Evolutionary conservation across 2,329 filamentous ascomycete species (phyloP).

Genomic region (Emergomyces orientalis): DNA sequence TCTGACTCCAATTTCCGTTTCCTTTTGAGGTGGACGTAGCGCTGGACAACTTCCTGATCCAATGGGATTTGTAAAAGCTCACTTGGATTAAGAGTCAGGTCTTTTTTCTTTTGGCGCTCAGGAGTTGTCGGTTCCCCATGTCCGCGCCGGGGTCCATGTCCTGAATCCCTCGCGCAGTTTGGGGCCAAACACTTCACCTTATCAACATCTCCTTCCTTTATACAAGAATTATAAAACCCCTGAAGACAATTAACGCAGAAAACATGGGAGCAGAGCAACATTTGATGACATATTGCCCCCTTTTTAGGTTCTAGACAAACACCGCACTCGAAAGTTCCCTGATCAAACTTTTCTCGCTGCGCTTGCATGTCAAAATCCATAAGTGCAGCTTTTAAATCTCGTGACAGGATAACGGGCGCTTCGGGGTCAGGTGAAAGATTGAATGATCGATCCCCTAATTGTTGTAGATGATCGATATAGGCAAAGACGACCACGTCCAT

Average conservation of each 20-base stretch:
- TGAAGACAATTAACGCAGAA: slow-evolving; percentile 83
- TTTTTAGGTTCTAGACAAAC: slow-evolving; percentile 91
- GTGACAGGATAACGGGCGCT: slow-evolving; percentile 40
- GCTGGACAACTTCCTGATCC: slow-evolving; percentile 61
- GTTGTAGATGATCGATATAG: slow-evolving; percentile 53
- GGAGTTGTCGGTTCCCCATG: slow-evolving; percentile 19
- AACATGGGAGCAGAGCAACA: slow-evolving; percentile 78
- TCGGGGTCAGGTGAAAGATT: slow-evolving; percentile 35
- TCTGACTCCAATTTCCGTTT: slow-evolving; percentile 89
- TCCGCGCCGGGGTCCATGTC: slow-evolving; percentile 19
- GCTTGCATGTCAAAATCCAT: slow-evolving; percentile 70
- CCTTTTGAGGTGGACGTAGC: slow-evolving; percentile 83
- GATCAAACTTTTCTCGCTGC: slow-evolving; percentile 65
- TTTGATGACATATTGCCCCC: slow-evolving; percentile 67
- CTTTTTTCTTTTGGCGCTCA: slow-evolving; percentile 45
- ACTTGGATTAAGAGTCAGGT: slow-evolving; percentile 65
- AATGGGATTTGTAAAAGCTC: slow-evolving; percentile 73
- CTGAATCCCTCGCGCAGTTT: slow-evolving; percentile 58
- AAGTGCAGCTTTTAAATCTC: slow-evolving; percentile 55
- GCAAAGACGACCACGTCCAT: slow-evolving; percentile 48
- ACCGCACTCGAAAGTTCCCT: slow-evolving; percentile 77
- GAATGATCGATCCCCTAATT: slow-evolving; percentile 48
- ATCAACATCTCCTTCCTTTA: slow-evolving; percentile 71
- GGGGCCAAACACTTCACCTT: slow-evolving; percentile 72
- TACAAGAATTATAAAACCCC: slow-evolving; percentile 82